Evolutionary conservation across 148 eudicot species (phyloP).

Genomic region (Pharnaceum exiguum): DNA sequence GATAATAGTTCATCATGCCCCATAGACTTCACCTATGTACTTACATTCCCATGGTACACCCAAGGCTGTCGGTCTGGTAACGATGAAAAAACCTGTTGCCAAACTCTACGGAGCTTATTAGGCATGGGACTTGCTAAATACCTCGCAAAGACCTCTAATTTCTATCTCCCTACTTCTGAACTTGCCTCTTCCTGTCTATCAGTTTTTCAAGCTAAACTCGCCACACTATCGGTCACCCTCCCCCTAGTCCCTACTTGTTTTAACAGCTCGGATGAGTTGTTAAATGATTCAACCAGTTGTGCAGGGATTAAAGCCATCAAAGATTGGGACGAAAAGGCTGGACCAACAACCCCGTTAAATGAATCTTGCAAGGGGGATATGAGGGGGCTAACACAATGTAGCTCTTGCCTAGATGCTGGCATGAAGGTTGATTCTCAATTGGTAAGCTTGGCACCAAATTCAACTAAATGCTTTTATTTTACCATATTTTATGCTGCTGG

Average conservation of each 20-base stretch:
- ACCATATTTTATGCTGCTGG: conserved; percentile 56
- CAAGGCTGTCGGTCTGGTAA: conserved; percentile 26
- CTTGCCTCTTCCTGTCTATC: conserved; percentile 38
- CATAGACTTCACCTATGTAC: conserved; percentile 45
- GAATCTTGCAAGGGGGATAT: conserved; percentile 48
- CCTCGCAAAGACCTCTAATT: conserved; percentile 41
- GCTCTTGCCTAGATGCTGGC: conserved; percentile 59
- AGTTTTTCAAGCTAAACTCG: conserved; percentile 24
- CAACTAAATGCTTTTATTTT: conserved; percentile 57
- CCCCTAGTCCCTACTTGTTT: conserved; percentile 33
- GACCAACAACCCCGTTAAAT: conserved; percentile 25
- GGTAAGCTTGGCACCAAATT: conserved; percentile 39
- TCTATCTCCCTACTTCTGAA: conserved; percentile 44
- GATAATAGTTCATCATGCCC: conserved; percentile 43
- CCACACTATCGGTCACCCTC: conserved; percentile 9
- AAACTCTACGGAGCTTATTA: conserved; percentile 45
- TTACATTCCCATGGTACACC: conserved; percentile 55
- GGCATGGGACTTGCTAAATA: conserved; percentile 55
- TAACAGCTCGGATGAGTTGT: conserved; percentile 27
- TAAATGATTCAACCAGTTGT: conserved; percentile 35
- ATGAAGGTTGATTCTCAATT: conserved; percentile 37
- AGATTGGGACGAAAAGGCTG: conserved; percentile 44
- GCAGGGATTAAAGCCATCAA: conserved; percentile 38
- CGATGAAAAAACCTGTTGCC: conserved; percentile 39
- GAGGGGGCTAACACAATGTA: conserved; percentile 36